Evolutionary conservation across 2,329 filamentous ascomycete species (phyloP).

Genomic region (Scytalidium lignicola): DNA sequence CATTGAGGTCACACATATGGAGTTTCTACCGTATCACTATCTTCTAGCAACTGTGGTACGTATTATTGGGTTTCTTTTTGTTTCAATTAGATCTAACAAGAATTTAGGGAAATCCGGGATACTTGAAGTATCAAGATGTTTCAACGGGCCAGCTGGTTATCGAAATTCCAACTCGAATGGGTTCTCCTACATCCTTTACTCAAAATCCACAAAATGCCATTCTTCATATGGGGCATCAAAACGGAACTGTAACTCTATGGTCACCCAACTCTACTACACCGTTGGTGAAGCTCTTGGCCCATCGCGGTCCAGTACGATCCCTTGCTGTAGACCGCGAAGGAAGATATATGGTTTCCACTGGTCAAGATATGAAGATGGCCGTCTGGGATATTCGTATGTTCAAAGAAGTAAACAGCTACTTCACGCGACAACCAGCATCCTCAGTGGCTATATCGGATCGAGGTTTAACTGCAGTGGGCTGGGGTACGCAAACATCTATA

Average conservation of each 20-base stretch:
- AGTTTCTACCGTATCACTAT: constrained; percentile 96
- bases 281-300: constrained; percentile 84
- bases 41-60: constrained; percentile 78
- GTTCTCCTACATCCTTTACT: constrained; percentile 73
- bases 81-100: constrained; percentile 11
- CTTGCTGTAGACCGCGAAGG: constrained; percentile 84
- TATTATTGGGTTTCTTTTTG: constrained; percentile 15
- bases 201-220: constrained; percentile 94
- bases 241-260: constrained; percentile 92
- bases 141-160: constrained; percentile 86
- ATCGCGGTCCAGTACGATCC: constrained; percentile 81
- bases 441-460: constrained; percentile 85
- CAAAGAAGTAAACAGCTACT: constrained; percentile 87
- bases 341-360: constrained; percentile 90
- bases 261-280: constrained; percentile 85
- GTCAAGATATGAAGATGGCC: constrained; percentile 86
- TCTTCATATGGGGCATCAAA: constrained; percentile 88
- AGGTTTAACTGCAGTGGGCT: constrained; percentile 81
- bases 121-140: constrained; percentile 90
- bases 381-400: constrained; percentile 95
- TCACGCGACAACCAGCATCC: constrained; percentile 73
- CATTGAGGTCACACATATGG: constrained; percentile 85
- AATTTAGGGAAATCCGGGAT: constrained; percentile 68
- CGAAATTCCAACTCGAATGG: constrained; percentile 79
- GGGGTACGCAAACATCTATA: constrained; percentile 82